These are phyloP conservation scores for Stephania japonica DNA, from an alignment of 164 flowering plant genomes.

Conservation along the genomic window DNA sequence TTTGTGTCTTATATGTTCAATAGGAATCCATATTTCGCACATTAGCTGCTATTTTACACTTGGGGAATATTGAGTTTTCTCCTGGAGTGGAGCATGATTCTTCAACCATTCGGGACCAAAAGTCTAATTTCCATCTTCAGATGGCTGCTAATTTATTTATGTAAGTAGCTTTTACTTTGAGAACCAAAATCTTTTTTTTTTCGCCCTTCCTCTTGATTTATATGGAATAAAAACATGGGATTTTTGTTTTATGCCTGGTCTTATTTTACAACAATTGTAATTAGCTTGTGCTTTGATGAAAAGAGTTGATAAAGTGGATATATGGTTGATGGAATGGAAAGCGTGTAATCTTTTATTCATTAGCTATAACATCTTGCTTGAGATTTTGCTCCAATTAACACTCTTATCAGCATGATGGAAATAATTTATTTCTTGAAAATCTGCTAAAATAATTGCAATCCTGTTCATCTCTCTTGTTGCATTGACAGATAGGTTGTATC, in stretches of 20 bases:
- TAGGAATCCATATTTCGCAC: slow-evolving; percentile 95
- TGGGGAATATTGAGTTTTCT: slow-evolving; percentile 91
- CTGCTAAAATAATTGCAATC: background rate
- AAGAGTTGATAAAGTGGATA: background rate
- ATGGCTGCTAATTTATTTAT: slow-evolving; percentile 78
- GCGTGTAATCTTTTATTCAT: background rate
- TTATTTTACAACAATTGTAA: background rate
- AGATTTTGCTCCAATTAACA: background rate
- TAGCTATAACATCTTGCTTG: background rate
- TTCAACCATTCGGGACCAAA: slow-evolving; percentile 77
- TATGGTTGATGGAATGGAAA: background rate
- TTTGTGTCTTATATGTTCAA: background rate
- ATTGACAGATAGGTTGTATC: background rate
- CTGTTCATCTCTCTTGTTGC: background rate
- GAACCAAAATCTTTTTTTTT: background rate
- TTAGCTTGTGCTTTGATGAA: background rate
- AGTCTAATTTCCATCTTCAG: slow-evolving; percentile 72
- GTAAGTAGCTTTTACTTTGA: slow-evolving; percentile 35
- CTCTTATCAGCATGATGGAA: background rate
- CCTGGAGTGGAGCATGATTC: slow-evolving; percentile 98
- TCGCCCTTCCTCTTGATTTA: background rate
- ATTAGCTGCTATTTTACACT: slow-evolving; percentile 87
- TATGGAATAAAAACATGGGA: background rate
- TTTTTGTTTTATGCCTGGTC: background rate
- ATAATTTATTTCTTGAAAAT: background rate